A percentile compares a stretch with the other conserved stretches of the same genome.
Evolutionary conservation across 169 alveolate genomes (phyloP).

Genomic region (Theileria parva): DNA sequence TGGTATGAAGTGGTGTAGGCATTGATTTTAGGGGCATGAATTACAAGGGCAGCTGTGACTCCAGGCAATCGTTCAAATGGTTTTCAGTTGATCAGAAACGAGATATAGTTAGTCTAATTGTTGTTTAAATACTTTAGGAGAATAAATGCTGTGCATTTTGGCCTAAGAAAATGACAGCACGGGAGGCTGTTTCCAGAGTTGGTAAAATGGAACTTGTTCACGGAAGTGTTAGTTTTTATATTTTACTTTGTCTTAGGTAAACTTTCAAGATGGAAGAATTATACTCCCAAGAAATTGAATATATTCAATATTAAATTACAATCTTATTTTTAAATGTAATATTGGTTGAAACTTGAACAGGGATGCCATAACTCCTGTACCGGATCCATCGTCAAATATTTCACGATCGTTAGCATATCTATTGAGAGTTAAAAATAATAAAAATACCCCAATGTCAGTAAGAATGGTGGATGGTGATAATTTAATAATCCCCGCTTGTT

Average conservation of each 20-base stretch:
- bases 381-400: conserved; percentile 67
- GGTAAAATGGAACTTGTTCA: conserved; percentile 22
- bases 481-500: conserved; percentile 68
- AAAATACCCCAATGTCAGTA: conserved; percentile 67
- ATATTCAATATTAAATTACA: conserved; percentile 14
- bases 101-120: conserved; percentile 27
- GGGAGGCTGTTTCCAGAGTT: background rate
- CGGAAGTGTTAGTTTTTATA: conserved; percentile 40
- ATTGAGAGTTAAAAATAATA: background rate
- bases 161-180: conserved; percentile 36
- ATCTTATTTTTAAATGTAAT: conserved; percentile 64
- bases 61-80: conserved; percentile 52
- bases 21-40: conserved; percentile 37
- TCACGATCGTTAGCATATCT: conserved; percentile 65
- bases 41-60: conserved; percentile 56
- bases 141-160: conserved; percentile 61
- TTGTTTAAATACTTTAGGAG: conserved; percentile 31
- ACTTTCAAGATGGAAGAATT: conserved; percentile 36
- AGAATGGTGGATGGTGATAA: conserved; percentile 59
- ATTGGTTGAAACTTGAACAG: conserved; percentile 71
- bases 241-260: conserved; percentile 8
- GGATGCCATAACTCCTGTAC: conserved; percentile 65
- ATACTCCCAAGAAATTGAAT: conserved; percentile 35
- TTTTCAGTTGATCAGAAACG: conserved; percentile 40
- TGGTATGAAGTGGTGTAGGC: conserved; percentile 15